Conservation (phyloP, 2,329 filamentous ascomycete species). For the Trichoderma atroviride region DNA sequence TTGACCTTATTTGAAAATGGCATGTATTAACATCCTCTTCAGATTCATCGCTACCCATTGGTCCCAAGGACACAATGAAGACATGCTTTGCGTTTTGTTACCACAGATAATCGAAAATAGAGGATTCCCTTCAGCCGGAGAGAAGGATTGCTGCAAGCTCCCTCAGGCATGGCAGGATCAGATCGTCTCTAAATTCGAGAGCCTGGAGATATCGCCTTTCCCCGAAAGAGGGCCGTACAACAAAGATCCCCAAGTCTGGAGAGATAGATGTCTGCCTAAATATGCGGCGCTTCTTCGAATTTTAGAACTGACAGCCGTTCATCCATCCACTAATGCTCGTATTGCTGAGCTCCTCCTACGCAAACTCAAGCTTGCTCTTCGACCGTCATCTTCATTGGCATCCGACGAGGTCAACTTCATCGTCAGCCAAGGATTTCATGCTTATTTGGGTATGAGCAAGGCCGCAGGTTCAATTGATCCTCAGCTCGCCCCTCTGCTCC, state of each 20-base stretch:
- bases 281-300: slow-evolving; percentile 69
- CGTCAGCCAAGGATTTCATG: slow-evolving; percentile 72
- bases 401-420: slow-evolving; percentile 72
- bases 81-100: slow-evolving; percentile 68
- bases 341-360: slow-evolving; percentile 67
- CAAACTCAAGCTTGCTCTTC: slow-evolving; percentile 66
- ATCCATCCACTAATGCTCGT: slow-evolving; percentile 66
- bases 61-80: slow-evolving; percentile 66
- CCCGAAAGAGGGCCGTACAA: slow-evolving; percentile 65
- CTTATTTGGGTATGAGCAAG: slow-evolving; percentile 68
- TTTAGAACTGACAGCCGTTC: slow-evolving; percentile 62
- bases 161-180: slow-evolving; percentile 73
- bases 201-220: slow-evolving; percentile 64
- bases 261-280: slow-evolving; percentile 65
- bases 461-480: slow-evolving; percentile 60
- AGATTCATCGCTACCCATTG: slow-evolving; percentile 78
- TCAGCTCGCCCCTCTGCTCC: slow-evolving; percentile 66
- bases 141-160: slow-evolving; percentile 58
- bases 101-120: slow-evolving; percentile 63
- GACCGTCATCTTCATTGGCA: slow-evolving; percentile 60
- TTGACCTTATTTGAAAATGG: background rate
- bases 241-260: slow-evolving; percentile 64
- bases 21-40: background rate
- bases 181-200: slow-evolving; percentile 70
- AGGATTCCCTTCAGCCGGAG: slow-evolving; percentile 56